phyloP scores from a whole-genome alignment of 208 protist species.

The Trypanosoma boissoni region DNA sequence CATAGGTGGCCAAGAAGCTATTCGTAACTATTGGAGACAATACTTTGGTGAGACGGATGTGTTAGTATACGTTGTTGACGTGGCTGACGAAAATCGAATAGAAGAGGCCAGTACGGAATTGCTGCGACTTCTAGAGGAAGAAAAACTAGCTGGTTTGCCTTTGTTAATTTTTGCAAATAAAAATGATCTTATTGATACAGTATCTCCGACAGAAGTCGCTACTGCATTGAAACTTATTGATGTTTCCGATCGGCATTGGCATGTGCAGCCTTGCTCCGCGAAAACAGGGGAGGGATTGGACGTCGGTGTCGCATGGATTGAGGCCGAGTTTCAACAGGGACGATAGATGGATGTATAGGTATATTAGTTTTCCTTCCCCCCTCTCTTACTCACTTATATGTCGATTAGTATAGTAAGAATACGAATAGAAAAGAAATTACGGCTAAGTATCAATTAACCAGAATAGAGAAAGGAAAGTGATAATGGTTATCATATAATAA shows the following conservation, averaged over 20 bases:
- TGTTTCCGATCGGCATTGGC: conserved; percentile 86
- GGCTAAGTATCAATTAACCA: too few relatives aligned
- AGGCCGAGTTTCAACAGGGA: conserved; percentile 48
- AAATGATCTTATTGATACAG: conserved; percentile 93
- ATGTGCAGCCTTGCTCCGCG: conserved; percentile 94
- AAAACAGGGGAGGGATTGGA: conserved; percentile 90
- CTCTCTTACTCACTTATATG: too few relatives aligned
- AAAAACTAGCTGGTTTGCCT: conserved; percentile 91
- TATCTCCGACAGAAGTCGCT: conserved; percentile 64
- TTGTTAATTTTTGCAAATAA: conserved; percentile 98
- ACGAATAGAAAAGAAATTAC: too few relatives aligned
- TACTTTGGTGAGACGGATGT: conserved; percentile 95
- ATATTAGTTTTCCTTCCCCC: too few relatives aligned
- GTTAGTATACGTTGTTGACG: conserved; percentile 94
- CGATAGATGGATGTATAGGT: conserved; percentile 11
- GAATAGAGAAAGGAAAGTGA: too few relatives aligned
- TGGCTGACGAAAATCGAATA: conserved; percentile 81
- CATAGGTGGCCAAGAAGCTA: conserved; percentile 93
- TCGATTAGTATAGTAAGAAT: too few relatives aligned
- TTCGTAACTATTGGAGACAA: conserved; percentile 96
- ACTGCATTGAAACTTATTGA: conserved; percentile 69
- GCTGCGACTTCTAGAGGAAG: conserved; percentile 88
- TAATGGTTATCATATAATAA: too few relatives aligned
- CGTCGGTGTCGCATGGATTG: conserved; percentile 90
- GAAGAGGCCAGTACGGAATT: conserved; percentile 91